Evolutionary conservation across 805 yeast genomes (phyloP).

Genomic region (Zygotorulaspora chibaensis): DNA sequence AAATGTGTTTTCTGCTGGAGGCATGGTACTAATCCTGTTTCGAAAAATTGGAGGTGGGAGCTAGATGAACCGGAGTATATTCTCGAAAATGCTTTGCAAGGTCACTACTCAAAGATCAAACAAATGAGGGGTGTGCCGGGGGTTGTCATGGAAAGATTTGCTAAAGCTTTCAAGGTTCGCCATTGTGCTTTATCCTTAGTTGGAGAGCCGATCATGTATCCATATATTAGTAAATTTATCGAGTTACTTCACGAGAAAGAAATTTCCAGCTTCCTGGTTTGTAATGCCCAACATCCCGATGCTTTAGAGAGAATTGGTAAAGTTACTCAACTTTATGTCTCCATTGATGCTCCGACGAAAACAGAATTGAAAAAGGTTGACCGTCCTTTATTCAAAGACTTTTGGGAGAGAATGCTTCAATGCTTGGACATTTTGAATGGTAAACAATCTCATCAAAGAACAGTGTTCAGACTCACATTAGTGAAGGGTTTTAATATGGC

Average conservation of each 20-base stretch:
- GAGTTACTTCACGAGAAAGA: conserved; percentile 72
- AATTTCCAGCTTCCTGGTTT: conserved; percentile 83
- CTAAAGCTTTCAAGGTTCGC: conserved; percentile 82
- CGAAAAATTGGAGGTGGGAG: conserved; percentile 95
- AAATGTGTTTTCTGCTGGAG: conserved; percentile 98
- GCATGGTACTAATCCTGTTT: conserved; percentile 95
- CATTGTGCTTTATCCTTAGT: conserved; percentile 92
- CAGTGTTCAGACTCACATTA: conserved; percentile 83
- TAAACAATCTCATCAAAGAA: conserved; percentile 73
- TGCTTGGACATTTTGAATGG: conserved; percentile 78
- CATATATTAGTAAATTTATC: conserved; percentile 81
- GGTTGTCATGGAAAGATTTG: conserved; percentile 80
- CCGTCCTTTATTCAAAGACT: conserved; percentile 83
- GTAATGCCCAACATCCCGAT: conserved; percentile 95
- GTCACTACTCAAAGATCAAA: conserved; percentile 87
- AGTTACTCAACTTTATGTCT: conserved; percentile 87
- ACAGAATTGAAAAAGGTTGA: conserved; percentile 76
- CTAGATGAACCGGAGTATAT: conserved; percentile 85
- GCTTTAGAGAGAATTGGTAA: conserved; percentile 62
- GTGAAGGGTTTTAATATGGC: conserved; percentile 91
- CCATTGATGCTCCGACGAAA: conserved; percentile 91
- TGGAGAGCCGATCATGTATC: conserved; percentile 93
- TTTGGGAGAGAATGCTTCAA: conserved; percentile 81
- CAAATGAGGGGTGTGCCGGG: conserved; percentile 97
- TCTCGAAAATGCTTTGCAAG: conserved; percentile 77